Evolutionary conservation across 257 asterid genomes (phyloP).

Genomic region (Lavandula angustifolia): DNA sequence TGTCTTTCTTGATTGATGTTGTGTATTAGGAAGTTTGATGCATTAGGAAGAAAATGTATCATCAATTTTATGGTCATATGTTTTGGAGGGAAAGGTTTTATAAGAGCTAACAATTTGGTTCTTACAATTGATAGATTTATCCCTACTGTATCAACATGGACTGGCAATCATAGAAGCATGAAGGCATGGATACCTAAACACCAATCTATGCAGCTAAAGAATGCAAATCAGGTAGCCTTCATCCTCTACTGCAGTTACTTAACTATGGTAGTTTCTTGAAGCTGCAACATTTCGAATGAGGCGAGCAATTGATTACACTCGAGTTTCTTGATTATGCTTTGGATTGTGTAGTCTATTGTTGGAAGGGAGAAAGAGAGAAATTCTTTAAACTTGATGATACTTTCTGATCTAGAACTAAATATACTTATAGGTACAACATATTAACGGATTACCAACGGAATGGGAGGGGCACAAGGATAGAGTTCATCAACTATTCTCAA

Average conservation of each 20-base stretch:
- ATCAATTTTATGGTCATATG: not conserved
- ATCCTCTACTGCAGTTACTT: not conserved
- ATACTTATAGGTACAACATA: slow-evolving; percentile 56
- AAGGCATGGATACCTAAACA: slow-evolving; percentile 88
- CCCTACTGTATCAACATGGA: slow-evolving; percentile 79
- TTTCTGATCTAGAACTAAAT: slow-evolving; percentile 1
- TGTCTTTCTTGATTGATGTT: not conserved
- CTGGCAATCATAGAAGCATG: slow-evolving; percentile 81
- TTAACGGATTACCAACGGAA: slow-evolving; percentile 70
- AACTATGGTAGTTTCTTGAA: not conserved
- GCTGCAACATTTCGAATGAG: not conserved
- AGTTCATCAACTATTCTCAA: slow-evolving; percentile 76
- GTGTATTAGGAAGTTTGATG: no score
- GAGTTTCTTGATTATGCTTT: not conserved
- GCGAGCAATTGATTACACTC: not conserved
- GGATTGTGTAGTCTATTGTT: not conserved
- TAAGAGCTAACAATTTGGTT: slow-evolving; percentile 10
- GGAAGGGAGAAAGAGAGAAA: no score
- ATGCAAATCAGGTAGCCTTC: slow-evolving; percentile 56
- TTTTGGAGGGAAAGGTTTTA: not conserved
- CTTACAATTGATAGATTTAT: slow-evolving; percentile 45
- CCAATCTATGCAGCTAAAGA: slow-evolving; percentile 90
- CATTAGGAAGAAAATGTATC: not conserved
- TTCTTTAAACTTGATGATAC: not conserved
- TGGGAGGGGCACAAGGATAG: slow-evolving; percentile 72